These are phyloP conservation scores for Babesia bigemina DNA, from an alignment of 169 alveolate species.

Conservation along the genomic window DNA sequence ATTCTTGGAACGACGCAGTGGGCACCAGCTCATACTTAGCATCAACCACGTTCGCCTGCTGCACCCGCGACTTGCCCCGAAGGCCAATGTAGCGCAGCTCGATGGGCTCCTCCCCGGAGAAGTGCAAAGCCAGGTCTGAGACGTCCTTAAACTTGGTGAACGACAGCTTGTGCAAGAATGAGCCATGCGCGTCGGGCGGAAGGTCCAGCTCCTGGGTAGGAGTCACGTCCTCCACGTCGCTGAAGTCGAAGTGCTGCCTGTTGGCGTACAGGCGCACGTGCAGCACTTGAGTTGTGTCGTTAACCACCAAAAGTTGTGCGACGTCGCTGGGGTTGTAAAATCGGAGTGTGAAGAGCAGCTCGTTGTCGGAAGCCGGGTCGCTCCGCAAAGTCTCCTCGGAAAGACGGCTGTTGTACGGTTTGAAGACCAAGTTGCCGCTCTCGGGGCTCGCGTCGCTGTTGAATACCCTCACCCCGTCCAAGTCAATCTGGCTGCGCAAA, in stretches of 20 bases:
- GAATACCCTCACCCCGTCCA: conserved; percentile 56
- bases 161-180: conserved; percentile 46
- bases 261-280: conserved; percentile 35
- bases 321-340: conserved; percentile 57
- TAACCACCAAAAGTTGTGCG: conserved; percentile 46
- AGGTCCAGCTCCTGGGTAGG: conserved; percentile 53
- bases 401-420: conserved; percentile 35
- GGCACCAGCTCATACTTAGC: conserved; percentile 64
- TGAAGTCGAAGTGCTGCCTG: conserved; percentile 58
- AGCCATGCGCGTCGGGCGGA: conserved; percentile 70
- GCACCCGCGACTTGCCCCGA: conserved; percentile 41
- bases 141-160: conserved; percentile 53
- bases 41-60: conserved; percentile 44
- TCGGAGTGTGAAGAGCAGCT: conserved; percentile 62
- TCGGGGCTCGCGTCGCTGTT: conserved; percentile 57
- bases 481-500: conserved; percentile 48
- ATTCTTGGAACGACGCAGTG: conserved; percentile 22
- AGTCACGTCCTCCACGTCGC: conserved; percentile 58
- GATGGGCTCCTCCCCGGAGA: conserved; percentile 18
- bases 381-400: conserved; percentile 30
- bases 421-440: conserved; percentile 50
- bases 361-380: conserved; percentile 51
- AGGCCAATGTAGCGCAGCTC: conserved; percentile 63
- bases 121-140: conserved; percentile 41
- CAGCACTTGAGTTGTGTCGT: conserved; percentile 46